Conservation (phyloP, 345 rosid genomes). For the Pelargonium nanum region DNA sequence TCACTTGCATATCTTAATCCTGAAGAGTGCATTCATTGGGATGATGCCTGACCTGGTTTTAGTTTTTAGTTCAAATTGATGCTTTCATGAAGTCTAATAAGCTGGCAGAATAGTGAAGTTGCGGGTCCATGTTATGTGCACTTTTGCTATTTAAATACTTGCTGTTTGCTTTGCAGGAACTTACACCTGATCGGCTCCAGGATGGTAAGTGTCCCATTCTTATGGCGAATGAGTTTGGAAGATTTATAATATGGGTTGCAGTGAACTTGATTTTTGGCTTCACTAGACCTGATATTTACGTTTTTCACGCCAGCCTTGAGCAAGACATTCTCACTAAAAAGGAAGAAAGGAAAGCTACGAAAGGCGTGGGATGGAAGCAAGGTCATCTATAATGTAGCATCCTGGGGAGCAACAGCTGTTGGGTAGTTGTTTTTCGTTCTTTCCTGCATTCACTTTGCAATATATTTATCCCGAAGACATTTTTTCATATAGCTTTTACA, state of each 20-base stretch:
- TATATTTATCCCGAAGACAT: background rate
- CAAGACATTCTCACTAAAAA: constrained; percentile 77
- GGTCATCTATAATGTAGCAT: constrained; percentile 81
- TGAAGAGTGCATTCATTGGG: too few relatives aligned
- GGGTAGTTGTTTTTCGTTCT: constrained; percentile 35
- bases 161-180: constrained; percentile 37
- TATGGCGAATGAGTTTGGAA: too few relatives aligned
- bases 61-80: too few relatives aligned
- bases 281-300: constrained; percentile 8
- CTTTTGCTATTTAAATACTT: background rate
- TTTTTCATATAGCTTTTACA: background rate
- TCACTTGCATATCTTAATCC: too few relatives aligned
- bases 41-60: too few relatives aligned
- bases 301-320: constrained; percentile 50
- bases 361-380: constrained; percentile 99
- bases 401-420: constrained; percentile 96
- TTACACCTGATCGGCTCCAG: constrained; percentile 89
- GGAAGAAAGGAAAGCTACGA: constrained; percentile 84
- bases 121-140: background rate
- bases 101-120: too few relatives aligned
- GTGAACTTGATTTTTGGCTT: background rate
- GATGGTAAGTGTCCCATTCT: constrained; percentile 42
- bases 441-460: background rate
- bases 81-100: too few relatives aligned
- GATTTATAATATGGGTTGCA: too few relatives aligned